phyloP scores from a whole-genome alignment of 176 grass and related monocot genomes.

The Saccharum officinarum region DNA sequence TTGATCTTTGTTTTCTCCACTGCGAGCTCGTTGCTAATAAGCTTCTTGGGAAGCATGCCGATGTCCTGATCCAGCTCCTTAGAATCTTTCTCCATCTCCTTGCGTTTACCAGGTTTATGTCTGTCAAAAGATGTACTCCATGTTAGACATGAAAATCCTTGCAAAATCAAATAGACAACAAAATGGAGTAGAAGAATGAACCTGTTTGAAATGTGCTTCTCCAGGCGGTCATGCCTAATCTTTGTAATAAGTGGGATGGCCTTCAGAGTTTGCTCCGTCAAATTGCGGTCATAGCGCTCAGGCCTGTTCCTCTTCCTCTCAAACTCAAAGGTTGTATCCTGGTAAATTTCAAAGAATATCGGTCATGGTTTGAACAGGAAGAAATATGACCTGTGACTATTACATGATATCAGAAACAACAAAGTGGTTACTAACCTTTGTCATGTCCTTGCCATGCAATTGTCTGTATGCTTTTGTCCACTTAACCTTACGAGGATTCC shows the following conservation, averaged over 20 bases:
- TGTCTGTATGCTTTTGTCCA: slow-evolving; percentile 90
- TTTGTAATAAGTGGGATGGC: slow-evolving; percentile 74
- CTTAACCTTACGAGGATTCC: slow-evolving; percentile 98
- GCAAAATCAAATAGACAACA: neutral
- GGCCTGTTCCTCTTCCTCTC: slow-evolving; percentile 96
- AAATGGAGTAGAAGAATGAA: slow-evolving; percentile 9
- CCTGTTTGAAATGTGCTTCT: slow-evolving; percentile 63
- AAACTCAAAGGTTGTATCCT: slow-evolving; percentile 95
- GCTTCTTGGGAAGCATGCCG: slow-evolving; percentile 46
- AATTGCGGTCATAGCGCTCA: slow-evolving; percentile 78
- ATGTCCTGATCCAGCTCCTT: slow-evolving; percentile 76
- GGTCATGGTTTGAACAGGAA: neutral
- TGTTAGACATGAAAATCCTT: neutral
- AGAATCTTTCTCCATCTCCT: slow-evolving; percentile 28
- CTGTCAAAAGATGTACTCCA: slow-evolving; percentile 41
- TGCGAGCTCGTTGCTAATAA: neutral
- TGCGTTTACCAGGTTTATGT: slow-evolving; percentile 47
- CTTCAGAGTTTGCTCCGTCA: slow-evolving; percentile 60
- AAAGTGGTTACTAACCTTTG: slow-evolving; percentile 45
- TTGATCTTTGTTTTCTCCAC: slow-evolving; percentile 47
- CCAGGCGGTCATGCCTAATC: slow-evolving; percentile 59
- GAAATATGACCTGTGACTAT: neutral
- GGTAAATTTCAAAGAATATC: slow-evolving; percentile 15
- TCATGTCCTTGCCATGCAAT: slow-evolving; percentile 96
- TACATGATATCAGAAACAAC: neutral